Base-by-base conservation (phyloP, 2,329 filamentous ascomycete genomes). In the Colletotrichum phormii region DNA sequence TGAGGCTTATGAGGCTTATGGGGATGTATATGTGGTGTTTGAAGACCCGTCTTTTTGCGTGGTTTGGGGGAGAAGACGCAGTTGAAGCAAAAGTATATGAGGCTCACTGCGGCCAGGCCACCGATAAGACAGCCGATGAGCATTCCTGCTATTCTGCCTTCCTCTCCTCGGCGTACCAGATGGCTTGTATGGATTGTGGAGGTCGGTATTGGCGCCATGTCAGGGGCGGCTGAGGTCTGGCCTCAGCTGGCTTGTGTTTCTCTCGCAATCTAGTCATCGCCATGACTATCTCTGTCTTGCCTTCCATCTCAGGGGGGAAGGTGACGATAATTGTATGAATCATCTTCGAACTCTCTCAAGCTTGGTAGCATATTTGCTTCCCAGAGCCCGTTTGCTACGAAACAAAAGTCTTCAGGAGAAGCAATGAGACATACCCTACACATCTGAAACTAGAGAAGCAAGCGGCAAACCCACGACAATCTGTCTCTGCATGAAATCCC, bases 101-200 rank as follows among this genome's bases (percentile, higher is more conserved):
- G 42, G 49, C 46, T 49, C 7, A 62, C 24, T 26, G 58, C 67
- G n/a, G 61, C 13, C 8, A 71, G 26, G 11, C 61, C 71, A 13
- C 54, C 67, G 1, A 73, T 6, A 24, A 73, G 67, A n/a, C 67
- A 71, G n/a, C 71, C 71, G 26, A 73, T 46, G n/a, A 73, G 57
- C 62, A 66, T 51, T 13, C 71, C 71, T 15, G 71, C 71, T 58
- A 59, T 66, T 15, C 67, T 35, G 13, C 61, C 67, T 13, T n/a
- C 24, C 9, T 73, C 67, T 31, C 54, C 71, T 6, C 71, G 71
- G n/a, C 62, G 61, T 3, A 22, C 29, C 6, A 63, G 51, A 1
- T 29, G 57, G 51, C 57, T 24, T 31, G 42, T 35, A 13, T 6
- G 69, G 51, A 9, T 8, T n/a, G 42, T 4, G 0, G 42, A 11